Base-by-base conservation (phyloP, 352 stramenopile species). In the Thalassiosira livingstoniorum region DNA sequence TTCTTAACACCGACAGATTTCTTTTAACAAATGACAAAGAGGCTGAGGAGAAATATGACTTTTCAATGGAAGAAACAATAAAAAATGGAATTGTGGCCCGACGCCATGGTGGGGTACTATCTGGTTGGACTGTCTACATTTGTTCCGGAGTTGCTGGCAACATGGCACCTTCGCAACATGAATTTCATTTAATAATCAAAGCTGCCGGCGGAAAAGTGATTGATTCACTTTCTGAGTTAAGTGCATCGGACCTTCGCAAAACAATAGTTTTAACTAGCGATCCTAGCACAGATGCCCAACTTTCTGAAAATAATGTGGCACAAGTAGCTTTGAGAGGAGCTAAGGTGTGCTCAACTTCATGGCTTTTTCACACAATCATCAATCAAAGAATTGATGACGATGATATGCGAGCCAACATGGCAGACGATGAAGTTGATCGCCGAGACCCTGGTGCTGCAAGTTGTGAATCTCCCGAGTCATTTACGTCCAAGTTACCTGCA, bases 111-210 rank as follows among this genome's bases (percentile, higher is more conserved):
- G 68, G 70, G 7, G 58, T 91, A 0, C 60, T 91, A 37, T 60
- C 63, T 21, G 79, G 82, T 18, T 84, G 55, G 18, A 69, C 45
- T 54, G 54, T 91, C 21, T 88, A 79, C 39, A 70, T 88, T 73
- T 91, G 86, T 65, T 75, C 77, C n/a, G 86, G 86, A 42, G 83
- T 91, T n/a, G 73, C 82, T 35, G 86, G 86, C 29, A 88, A 91
- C 37, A 86, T 75, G 29, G 85, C 83, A 35, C 86, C 86, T 0
- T 71, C 61, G 25, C 57, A 80, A 39, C 77, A 80, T 34, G 82
- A 85, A 27, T 74, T 91, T 21, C 18, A 61, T 5, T 42, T 88
- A 2, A 90, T 91, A 35, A 75, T 91, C 27, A 78, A 83, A 31
- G 82, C 78, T 57, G 76, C 82, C 39, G 83, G 83, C 43, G 86